These are phyloP conservation scores for Colletotrichum musicola DNA, from an alignment of 2,329 filamentous ascomycete genomes.

Conservation along the genomic window DNA sequence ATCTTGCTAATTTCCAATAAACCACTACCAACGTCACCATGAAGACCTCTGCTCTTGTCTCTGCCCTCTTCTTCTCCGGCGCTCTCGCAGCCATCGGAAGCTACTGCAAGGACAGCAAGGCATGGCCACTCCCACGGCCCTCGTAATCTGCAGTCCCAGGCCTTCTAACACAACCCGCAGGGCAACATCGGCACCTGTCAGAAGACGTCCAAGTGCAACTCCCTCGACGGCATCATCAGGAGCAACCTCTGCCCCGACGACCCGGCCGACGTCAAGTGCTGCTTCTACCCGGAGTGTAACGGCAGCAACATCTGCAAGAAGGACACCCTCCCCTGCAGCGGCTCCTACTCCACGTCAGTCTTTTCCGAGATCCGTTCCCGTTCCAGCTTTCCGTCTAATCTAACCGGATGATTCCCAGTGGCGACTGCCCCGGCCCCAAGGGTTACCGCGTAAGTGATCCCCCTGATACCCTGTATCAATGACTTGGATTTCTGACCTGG, in stretches of 20 bases:
- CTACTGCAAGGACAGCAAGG: slow-evolving; percentile 33
- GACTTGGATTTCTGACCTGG: not conserved
- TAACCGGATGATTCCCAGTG: not conserved
- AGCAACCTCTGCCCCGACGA: slow-evolving; percentile 34
- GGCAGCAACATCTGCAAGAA: slow-evolving; percentile 29
- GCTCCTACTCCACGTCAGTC: slow-evolving; percentile 27
- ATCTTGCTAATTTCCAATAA: not conserved
- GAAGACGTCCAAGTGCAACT: slow-evolving; percentile 29
- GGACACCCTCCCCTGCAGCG: slow-evolving; percentile 27
- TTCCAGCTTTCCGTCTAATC: not conserved
- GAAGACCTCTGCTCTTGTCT: slow-evolving; percentile 18
- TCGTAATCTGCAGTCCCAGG: not conserved
- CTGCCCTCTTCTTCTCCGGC: slow-evolving; percentile 14
- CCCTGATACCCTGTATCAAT: too few relatives aligned
- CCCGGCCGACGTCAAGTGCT: slow-evolving; percentile 34
- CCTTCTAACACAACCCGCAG: not conserved
- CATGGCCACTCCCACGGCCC: not conserved
- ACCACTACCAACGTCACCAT: not conserved
- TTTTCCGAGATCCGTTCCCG: not conserved
- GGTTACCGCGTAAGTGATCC: slow-evolving; percentile 26
- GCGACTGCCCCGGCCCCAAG: slow-evolving; percentile 29
- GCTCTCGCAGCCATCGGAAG: slow-evolving; percentile 23
- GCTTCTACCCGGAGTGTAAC: slow-evolving; percentile 34
- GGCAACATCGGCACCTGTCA: slow-evolving; percentile 34
- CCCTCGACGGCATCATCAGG: slow-evolving; percentile 21